These are phyloP conservation scores for Pistacia vera DNA, from an alignment of 345 rosid genomes.

Conservation along the genomic window DNA sequence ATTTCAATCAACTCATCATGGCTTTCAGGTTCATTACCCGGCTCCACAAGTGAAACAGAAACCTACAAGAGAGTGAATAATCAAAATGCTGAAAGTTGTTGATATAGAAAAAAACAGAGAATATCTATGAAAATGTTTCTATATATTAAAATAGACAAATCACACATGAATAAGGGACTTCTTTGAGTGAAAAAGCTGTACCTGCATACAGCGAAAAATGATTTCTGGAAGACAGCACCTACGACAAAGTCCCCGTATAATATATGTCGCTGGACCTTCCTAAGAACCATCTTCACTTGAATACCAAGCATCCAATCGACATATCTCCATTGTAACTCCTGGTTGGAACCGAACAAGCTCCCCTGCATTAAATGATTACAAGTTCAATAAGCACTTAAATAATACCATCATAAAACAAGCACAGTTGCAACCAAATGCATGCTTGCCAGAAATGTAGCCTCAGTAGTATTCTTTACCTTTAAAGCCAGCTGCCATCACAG, in stretches of 20 bases:
- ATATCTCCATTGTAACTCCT: constrained; percentile 95
- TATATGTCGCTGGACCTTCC: constrained; percentile 74
- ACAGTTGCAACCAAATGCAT: constrained; percentile 8
- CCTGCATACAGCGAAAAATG: constrained; percentile 90
- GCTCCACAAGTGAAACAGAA: constrained; percentile 70
- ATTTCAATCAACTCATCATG: constrained; percentile 58
- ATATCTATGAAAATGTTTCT: neutral
- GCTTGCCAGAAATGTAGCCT: constrained; percentile 21
- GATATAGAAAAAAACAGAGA: too few species aligned
- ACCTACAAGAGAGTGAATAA: constrained; percentile 50
- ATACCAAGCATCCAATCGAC: constrained; percentile 96
- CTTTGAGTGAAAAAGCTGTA: constrained; percentile 24
- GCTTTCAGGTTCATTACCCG: constrained; percentile 64
- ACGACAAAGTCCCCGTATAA: constrained; percentile 85
- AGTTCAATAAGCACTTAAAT: constrained; percentile 1
- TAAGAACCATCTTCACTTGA: constrained; percentile 67
- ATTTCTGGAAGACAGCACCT: constrained; percentile 94
- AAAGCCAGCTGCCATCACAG: constrained; percentile 89
- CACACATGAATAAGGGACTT: neutral
- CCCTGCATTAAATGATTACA: constrained; percentile 47
- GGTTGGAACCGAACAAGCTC: constrained; percentile 89
- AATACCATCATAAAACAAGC: neutral
- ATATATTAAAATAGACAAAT: neutral
- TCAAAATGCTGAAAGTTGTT: neutral
- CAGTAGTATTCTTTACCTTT: constrained; percentile 57